phyloP scores from a whole-genome alignment of 2,329 filamentous ascomycete species.

The Apiospora saccharicola region DNA sequence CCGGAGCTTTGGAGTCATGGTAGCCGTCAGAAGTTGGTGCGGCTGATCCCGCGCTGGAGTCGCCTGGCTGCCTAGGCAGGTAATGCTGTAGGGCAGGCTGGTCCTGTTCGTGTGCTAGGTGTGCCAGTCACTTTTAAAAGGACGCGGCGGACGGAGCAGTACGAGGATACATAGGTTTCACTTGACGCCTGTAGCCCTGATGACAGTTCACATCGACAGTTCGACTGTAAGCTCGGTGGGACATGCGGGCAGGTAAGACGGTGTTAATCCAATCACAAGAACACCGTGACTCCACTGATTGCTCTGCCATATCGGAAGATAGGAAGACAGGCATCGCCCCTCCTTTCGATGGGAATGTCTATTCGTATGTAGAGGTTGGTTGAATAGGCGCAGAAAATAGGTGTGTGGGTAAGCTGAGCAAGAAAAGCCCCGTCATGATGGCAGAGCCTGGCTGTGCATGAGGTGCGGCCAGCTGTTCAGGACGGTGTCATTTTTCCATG shows the following conservation, averaged over 20 bases:
- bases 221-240: not conserved
- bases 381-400: not conserved
- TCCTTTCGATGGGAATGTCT: not conserved
- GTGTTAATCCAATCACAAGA: slow-evolving; percentile 3
- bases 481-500: not conserved
- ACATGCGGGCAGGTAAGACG: slow-evolving; percentile 8
- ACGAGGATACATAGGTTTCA: not conserved
- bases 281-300: slow-evolving; percentile 7
- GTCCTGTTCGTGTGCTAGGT: not conserved
- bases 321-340: slow-evolving; percentile 1
- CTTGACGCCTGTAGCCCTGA: not conserved
- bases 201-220: not conserved
- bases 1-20: slow-evolving; percentile 39
- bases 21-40: slow-evolving; percentile 42
- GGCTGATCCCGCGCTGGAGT: slow-evolving; percentile 41
- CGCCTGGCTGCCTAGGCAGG: slow-evolving; percentile 25
- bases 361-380: not conserved
- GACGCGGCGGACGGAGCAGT: not conserved
- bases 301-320: not conserved
- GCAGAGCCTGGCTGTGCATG: slow-evolving; percentile 13
- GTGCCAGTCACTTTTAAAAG: not conserved
- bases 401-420: slow-evolving; percentile 12
- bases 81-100: slow-evolving; percentile 6
- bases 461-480: not conserved
- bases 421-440: slow-evolving; percentile 4